Evolutionary conservation across 164 flowering plant species (phyloP), one percentile per base, ranked within the genome.

Genomic region (Akebia trifoliata): DNA sequence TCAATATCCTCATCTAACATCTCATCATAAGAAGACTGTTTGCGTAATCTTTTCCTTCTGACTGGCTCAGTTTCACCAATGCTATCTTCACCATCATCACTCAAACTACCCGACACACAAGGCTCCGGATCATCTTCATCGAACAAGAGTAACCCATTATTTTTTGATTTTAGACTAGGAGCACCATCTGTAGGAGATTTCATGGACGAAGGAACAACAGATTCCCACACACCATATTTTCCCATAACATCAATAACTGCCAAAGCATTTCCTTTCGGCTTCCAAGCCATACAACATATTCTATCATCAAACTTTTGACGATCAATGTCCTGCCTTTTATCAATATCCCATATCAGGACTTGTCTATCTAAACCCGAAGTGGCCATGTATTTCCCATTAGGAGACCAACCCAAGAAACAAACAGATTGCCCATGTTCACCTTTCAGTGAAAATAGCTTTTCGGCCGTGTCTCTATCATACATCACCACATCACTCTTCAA

Each of bases 401-500:
- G 97, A 40, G 99, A 88, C 97, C 99, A 94, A 25, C 84, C 75
- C 68, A 94, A 60, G 67, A 69, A 90, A 74, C 97, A 88, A 50
- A 94, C 57, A 55, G 84, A 76, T 48, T 82, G 70, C 6, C 48
- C 59, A 66, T 94, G 99, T 65, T 88, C 96, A 29, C 96, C 97
- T 68, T 79, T 86, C 63, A 94, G 59, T 15, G 96, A 61, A 68
- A 72, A 85, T n/a, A 82, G 59, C 66, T 82, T 86, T 63, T 90
- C 97, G 40, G 96, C 93, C 2, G 97, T 94, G 73, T 90, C 96
- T 67, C 96, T 81, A 54, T 94, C 96, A 62, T 90, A 86, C 87
- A 94, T 82, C 5, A 90, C 94, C 29, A 94, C 91, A 71, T 94
- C 97, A 77, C 82, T 83, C 70, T 69, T 86, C 68, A 82, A 61